Base-by-base conservation (phyloP, 176 grass and related monocot species). In the Oropetium thomaeum region DNA sequence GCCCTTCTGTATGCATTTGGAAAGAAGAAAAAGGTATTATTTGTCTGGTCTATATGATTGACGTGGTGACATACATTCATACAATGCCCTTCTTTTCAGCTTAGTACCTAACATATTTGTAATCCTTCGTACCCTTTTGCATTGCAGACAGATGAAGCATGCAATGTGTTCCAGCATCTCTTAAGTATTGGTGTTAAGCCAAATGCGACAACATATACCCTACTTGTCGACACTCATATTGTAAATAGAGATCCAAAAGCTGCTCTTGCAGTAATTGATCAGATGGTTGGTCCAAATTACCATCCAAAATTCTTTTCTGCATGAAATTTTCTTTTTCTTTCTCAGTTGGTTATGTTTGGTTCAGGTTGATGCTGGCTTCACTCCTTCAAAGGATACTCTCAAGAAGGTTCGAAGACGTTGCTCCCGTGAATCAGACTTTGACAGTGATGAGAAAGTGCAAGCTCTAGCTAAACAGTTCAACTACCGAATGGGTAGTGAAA, bases 361-460 rank as follows among this genome's bases (percentile, higher is more conserved):
- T 62, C 79, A 99, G 96, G 82, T 96, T 26, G 80, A 92, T 73
- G 89, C 73, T 14, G 96, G 96, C 39, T 92, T 92, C 65, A 77
- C 78, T 51, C 92, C 96, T 66, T 82, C 89, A 62, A 99, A 99
- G 82, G 86, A 90, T 66, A 88, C 39, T 10, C 82, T 95, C 47
- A 99, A 74, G 87, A 99, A 90, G 84, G 64, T 90, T 34, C 74
- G 80, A 79, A 95, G 92, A 86, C 81, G 96, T 25, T 99, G 87
- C 79, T 95, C 92, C 31, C 96, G 89, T 64, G 91, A 95, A 82
- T 92, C 83, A 65, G 89, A 99, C 62, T 81, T 86, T 67, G 84
- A 90, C 34, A 87, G 84, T 52, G 82, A 92, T 0, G 89, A 82
- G 74, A 90, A 78, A 75, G 77, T 96, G 59, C 92, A 92, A 84